Conservation (phyloP, 495 filamentous ascomycete species). For the Penicillium samsonianum region DNA sequence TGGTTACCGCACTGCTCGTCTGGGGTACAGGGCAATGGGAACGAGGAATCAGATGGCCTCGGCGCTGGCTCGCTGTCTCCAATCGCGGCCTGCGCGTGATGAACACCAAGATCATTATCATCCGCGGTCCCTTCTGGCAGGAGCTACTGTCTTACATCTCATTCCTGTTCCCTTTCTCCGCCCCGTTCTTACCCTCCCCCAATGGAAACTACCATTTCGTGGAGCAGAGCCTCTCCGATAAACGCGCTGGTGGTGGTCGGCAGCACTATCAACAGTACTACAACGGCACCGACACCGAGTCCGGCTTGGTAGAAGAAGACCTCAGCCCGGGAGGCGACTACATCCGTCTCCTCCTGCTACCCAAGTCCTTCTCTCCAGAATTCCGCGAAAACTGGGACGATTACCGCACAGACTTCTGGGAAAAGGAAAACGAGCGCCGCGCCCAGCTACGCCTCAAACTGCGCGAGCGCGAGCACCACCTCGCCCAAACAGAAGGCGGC, state of each 20-base stretch:
- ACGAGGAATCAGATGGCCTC: slow-evolving; percentile 89
- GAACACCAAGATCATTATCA: slow-evolving; percentile 93
- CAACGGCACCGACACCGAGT: slow-evolving; percentile 56
- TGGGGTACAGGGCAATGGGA: slow-evolving; percentile 97
- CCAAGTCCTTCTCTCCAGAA: slow-evolving; percentile 90
- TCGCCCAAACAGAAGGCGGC: slow-evolving; percentile 66
- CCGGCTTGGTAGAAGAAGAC: slow-evolving; percentile 67
- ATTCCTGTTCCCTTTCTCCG: slow-evolving; percentile 74
- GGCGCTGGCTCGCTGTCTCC: slow-evolving; percentile 82
- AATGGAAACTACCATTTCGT: slow-evolving; percentile 68
- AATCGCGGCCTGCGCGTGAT: slow-evolving; percentile 88
- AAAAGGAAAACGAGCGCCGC: slow-evolving; percentile 89
- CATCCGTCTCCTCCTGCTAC: slow-evolving; percentile 84
- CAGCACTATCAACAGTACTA: slow-evolving; percentile 44
- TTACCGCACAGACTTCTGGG: slow-evolving; percentile 93
- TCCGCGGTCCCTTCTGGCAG: slow-evolving; percentile 79
- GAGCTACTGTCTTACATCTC: slow-evolving; percentile 68
- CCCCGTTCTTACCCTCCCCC: slow-evolving; percentile 62
- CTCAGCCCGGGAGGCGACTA: slow-evolving; percentile 85
- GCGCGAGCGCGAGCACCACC: slow-evolving; percentile 60
- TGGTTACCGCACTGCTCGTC: slow-evolving; percentile 78
- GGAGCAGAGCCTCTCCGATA: slow-evolving; percentile 53
- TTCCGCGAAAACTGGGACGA: slow-evolving; percentile 98
- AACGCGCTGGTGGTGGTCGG: slow-evolving; percentile 36
- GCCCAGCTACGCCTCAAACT: slow-evolving; percentile 68